These are phyloP conservation scores for Kwoniella europaea DNA, from an alignment of 768 basidiomycete genomes.

Conservation along the genomic window DNA sequence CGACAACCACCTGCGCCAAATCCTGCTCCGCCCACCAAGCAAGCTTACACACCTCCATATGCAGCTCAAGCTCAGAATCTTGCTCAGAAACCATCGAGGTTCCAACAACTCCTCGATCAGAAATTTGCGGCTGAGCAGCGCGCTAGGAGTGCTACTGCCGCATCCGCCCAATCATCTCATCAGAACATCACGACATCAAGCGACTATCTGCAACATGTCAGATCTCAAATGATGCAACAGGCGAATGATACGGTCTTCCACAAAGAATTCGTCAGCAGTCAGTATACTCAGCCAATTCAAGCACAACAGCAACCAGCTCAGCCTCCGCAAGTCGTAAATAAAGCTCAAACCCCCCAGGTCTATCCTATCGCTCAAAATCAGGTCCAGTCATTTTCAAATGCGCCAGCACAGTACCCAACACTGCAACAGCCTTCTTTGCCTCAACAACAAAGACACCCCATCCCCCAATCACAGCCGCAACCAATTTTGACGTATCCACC, in stretches of 20 bases:
- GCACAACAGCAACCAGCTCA: not conserved
- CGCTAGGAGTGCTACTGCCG: not conserved
- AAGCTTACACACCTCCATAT: not conserved
- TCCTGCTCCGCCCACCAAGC: not conserved
- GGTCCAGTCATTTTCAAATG: not conserved
- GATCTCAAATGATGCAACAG: conserved; percentile 8
- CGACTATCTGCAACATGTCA: not conserved
- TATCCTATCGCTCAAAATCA: not conserved
- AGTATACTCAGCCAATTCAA: not conserved
- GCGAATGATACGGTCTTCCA: conserved; percentile 21
- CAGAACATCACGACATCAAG: not conserved
- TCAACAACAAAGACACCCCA: not conserved
- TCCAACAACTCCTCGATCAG: conserved; percentile 30
- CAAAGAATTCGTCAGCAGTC: conserved; percentile 2
- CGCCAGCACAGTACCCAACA: not conserved
- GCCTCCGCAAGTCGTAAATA: not conserved
- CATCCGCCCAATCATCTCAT: not conserved
- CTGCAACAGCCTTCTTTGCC: not conserved
- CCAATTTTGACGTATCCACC: not conserved
- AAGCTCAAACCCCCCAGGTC: not conserved
- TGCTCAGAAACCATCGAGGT: conserved; percentile 13
- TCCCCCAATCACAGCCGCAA: not conserved
- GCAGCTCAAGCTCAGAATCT: conserved; percentile 6
- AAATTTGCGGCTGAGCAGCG: conserved; percentile 35
- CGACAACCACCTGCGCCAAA: not conserved